Conservation (phyloP, 2,329 filamentous ascomycete species). For the Colletotrichum sp. region DNA sequence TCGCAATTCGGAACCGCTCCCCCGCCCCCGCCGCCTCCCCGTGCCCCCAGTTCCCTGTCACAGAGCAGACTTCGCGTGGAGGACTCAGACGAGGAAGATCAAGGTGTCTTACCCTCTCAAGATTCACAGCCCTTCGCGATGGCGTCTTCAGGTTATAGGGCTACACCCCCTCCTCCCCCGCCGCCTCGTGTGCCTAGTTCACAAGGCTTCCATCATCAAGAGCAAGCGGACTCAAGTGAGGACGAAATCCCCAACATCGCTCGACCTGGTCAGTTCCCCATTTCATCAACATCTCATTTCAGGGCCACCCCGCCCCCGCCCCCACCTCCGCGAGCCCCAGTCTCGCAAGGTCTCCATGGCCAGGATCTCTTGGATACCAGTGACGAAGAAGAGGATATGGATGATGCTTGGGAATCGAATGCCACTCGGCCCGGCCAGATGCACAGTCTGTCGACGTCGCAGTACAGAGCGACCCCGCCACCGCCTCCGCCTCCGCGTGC, state of each 20-base stretch:
- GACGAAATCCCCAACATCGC: slow-evolving; percentile 5
- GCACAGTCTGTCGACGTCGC: slow-evolving; percentile 13
- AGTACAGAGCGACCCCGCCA: not conserved
- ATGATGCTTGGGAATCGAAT: slow-evolving; percentile 4
- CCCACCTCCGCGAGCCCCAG: not conserved
- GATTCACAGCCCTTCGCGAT: not conserved
- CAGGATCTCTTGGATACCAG: not conserved
- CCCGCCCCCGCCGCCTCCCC: not conserved
- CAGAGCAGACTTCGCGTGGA: not conserved
- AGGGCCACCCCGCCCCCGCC: slow-evolving; percentile 3
- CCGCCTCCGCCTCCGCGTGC: not conserved
- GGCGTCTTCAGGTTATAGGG: not conserved
- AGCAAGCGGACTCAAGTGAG: slow-evolving; percentile 18
- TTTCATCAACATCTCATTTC: slow-evolving; percentile 20
- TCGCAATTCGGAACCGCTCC: not conserved
- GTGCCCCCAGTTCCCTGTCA: not conserved
- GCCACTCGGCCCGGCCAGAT: slow-evolving; percentile 9
- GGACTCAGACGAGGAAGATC: slow-evolving; percentile 1
- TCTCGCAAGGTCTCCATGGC: not conserved
- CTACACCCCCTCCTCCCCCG: not conserved
- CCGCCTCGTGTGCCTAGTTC: not conserved
- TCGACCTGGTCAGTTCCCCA: slow-evolving; percentile 21
- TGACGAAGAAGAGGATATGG: slow-evolving; percentile 5
- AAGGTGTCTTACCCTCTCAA: not conserved
- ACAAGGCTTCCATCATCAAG: slow-evolving; percentile 15